Evolutionary conservation across 2,329 filamentous ascomycete genomes (phyloP).

Genomic region (Emergomyces orientalis): DNA sequence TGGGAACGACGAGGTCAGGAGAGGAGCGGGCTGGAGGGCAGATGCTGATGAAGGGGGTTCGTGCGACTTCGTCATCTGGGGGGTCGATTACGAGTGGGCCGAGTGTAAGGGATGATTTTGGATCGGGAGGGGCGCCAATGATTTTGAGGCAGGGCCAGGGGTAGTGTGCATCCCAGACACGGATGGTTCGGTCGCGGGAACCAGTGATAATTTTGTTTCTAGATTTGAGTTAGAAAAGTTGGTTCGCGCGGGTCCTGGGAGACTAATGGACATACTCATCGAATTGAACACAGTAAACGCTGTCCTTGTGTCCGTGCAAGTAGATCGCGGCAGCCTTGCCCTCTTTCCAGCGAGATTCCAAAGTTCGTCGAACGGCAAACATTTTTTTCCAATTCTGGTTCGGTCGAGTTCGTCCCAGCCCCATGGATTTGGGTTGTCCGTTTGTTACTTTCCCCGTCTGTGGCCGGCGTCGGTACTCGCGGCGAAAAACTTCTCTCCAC

Average conservation of each 20-base stretch:
- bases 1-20: constrained; percentile 42
- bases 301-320: constrained; percentile 86
- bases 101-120: constrained; percentile 24
- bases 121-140: constrained; percentile 59
- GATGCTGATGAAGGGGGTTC: constrained; percentile 39
- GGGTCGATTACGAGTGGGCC: constrained; percentile 48
- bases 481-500: constrained; percentile 54
- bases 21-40: constrained; percentile 44
- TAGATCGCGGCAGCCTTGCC: constrained; percentile 75
- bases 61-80: constrained; percentile 31
- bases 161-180: constrained; percentile 90
- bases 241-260: background rate
- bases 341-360: constrained; percentile 70
- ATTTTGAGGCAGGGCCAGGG: constrained; percentile 69
- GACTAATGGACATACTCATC: constrained; percentile 60
- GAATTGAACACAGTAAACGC: constrained; percentile 96
- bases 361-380: constrained; percentile 64
- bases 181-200: constrained; percentile 88
- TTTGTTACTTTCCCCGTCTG: constrained; percentile 20
- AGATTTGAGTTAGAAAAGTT: constrained; percentile 9
- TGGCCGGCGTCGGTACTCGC: constrained; percentile 42
- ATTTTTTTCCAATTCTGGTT: constrained; percentile 78
- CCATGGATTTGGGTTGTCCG: constrained; percentile 26
- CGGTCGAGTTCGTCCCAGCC: constrained; percentile 46
- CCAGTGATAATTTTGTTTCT: constrained; percentile 93